These are phyloP conservation scores for Ceratobasidium sp. DNA, from an alignment of 1,284 basidiomycete species.

Conservation along the genomic window DNA sequence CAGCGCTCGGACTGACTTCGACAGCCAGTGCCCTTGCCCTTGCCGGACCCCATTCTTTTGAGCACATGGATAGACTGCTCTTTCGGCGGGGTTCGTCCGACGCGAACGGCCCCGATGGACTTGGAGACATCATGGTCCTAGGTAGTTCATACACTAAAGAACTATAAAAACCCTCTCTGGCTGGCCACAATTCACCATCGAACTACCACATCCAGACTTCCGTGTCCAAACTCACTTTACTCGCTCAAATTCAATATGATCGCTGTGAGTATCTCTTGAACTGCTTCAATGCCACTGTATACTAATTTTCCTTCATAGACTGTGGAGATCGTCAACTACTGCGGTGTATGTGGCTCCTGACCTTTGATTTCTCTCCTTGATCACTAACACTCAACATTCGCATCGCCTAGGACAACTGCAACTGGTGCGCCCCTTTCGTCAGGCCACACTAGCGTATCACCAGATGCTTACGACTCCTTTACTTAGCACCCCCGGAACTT, in stretches of 20 bases:
- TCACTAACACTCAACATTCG: neutral
- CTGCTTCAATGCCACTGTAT: neutral
- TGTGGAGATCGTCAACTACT: conserved; percentile 36
- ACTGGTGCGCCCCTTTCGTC: conserved; percentile 1
- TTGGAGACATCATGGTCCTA: conserved; percentile 5
- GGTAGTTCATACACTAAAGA: neutral
- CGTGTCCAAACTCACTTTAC: neutral
- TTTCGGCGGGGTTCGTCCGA: conserved; percentile 10
- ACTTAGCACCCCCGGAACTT: neutral
- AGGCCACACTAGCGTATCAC: neutral
- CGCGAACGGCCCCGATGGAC: neutral
- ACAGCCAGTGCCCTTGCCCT: neutral
- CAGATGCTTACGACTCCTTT: neutral
- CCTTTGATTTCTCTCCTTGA: neutral
- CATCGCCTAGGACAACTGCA: conserved; percentile 12
- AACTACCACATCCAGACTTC: conserved; percentile 1
- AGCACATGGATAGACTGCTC: neutral
- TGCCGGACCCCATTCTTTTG: neutral
- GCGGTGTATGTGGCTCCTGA: conserved; percentile 9
- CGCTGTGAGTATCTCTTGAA: neutral
- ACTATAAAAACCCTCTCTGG: conserved; percentile 7
- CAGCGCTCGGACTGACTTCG: neutral
- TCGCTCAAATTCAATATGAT: conserved; percentile 16
- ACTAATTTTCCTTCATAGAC: neutral
- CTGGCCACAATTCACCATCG: conserved; percentile 1